These are phyloP conservation scores for Daldinia vernicosa DNA, from an alignment of 495 filamentous ascomycete species.

Conservation along the genomic window DNA sequence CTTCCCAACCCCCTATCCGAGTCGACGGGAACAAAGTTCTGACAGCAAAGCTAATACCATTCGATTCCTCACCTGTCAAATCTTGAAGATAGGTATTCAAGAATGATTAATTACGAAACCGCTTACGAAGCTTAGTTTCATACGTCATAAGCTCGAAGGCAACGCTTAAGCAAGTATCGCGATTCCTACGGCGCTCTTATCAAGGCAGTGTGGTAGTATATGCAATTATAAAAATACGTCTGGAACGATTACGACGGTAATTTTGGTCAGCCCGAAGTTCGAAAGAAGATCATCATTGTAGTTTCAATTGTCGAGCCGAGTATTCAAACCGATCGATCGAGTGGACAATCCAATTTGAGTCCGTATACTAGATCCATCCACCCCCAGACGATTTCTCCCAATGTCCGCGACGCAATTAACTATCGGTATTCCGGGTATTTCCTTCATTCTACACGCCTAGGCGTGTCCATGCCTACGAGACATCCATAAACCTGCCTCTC, in stretches of 20 bases:
- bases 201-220: neutral
- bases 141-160: neutral
- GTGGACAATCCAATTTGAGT: neutral
- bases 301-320: neutral
- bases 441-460: neutral
- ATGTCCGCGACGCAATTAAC: neutral
- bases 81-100: neutral
- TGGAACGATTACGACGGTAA: neutral
- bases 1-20: neutral
- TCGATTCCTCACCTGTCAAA: neutral
- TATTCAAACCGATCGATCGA: neutral
- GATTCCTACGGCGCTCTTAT: neutral
- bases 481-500: neutral
- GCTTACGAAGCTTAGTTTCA: neutral
- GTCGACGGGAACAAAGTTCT: conserved; percentile 5
- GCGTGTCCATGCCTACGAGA: neutral
- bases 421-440: neutral
- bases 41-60: neutral
- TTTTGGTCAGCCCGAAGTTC: neutral
- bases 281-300: neutral
- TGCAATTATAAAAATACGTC: neutral
- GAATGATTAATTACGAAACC: neutral
- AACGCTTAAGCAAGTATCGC: neutral
- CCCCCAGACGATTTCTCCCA: neutral
- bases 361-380: neutral